A percentile compares a stretch with the other conserved stretches of the same genome.
These are phyloP conservation scores for Aspergillus thermomutatus DNA, from an alignment of 2,329 filamentous ascomycete genomes.

Conservation along the genomic window DNA sequence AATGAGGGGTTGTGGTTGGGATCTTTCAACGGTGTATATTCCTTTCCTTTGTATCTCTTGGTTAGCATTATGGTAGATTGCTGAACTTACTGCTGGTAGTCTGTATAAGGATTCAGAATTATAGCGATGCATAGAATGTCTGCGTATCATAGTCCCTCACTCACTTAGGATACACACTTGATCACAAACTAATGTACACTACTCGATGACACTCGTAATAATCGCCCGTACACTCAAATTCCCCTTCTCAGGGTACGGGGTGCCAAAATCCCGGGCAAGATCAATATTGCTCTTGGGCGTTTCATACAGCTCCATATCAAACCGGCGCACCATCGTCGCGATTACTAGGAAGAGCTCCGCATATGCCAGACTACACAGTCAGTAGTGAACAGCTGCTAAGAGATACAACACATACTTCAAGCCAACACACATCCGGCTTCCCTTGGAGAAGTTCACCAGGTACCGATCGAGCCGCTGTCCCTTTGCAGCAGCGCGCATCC, in stretches of 20 bases:
- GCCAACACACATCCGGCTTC: constrained; percentile 22
- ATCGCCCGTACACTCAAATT: neutral
- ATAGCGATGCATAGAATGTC: too few relatives aligned
- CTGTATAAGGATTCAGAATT: too few relatives aligned
- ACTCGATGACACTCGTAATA: neutral
- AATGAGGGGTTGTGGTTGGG: too few relatives aligned
- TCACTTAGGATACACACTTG: too few relatives aligned
- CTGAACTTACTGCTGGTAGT: too few relatives aligned
- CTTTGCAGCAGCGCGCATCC: constrained; percentile 16
- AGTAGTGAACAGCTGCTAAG: neutral
- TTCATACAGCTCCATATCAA: constrained; percentile 4
- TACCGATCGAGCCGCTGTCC: constrained; percentile 19
- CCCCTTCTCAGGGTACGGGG: constrained; percentile 5
- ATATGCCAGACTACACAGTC: constrained; percentile 12
- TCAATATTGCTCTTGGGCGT: constrained; percentile 4
- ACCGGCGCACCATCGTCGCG: constrained; percentile 3
- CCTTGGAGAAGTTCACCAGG: constrained; percentile 24
- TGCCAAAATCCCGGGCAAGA: constrained; percentile 4
- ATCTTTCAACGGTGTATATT: too few relatives aligned
- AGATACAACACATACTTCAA: constrained; percentile 19
- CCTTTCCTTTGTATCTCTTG: too few relatives aligned
- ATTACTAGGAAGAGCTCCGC: constrained; percentile 4
- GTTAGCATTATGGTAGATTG: too few relatives aligned
- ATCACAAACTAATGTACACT: too few relatives aligned
- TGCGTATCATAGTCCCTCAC: too few relatives aligned